phyloP scores from a whole-genome alignment of 768 basidiomycete genomes.

The Dendrothele bispora region DNA sequence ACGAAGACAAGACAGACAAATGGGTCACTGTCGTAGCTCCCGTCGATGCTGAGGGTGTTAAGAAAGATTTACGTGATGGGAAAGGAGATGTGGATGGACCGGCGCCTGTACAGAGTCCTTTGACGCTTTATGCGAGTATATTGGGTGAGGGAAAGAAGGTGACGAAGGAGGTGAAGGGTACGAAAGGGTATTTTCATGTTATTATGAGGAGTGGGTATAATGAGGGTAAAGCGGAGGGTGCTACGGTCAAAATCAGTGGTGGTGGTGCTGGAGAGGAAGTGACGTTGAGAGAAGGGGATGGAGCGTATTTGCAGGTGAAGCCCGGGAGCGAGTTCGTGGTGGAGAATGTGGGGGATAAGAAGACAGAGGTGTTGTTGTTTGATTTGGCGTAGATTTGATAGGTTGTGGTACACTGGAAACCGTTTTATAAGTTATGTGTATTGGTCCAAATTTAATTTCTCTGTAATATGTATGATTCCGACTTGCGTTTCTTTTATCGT shows the following conservation, averaged over 20 bases:
- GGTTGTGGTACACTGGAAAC: no score
- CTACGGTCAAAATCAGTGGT: conserved; percentile 50
- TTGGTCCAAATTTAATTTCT: no score
- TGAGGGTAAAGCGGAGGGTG: conserved; percentile 52
- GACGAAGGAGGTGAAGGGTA: conserved; percentile 47
- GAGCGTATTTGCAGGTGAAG: conserved; percentile 66
- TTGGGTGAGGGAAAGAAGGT: conserved; percentile 58
- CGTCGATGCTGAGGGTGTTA: conserved; percentile 54
- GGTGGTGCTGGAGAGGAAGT: no score
- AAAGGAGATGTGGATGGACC: conserved; percentile 71
- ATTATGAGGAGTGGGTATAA: conserved; percentile 87
- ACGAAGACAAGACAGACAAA: conserved; percentile 76
- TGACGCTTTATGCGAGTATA: conserved; percentile 76
- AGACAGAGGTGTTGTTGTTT: conserved; percentile 79
- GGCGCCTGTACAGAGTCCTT: conserved; percentile 71
- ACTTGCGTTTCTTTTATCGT: no score
- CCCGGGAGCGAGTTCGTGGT: conserved; percentile 38
- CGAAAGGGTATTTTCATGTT: conserved; percentile 82
- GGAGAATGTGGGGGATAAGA: conserved; percentile 63
- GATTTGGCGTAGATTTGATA: conserved; percentile 72
- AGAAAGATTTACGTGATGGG: conserved; percentile 55
- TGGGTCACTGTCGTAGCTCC: conserved; percentile 81
- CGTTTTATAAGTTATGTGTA: no score
- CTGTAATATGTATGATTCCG: no score
- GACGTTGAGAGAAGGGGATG: conserved; percentile 83